A percentile compares a stretch with the other conserved stretches of the same genome.
phyloP scores from a whole-genome alignment of 345 rosid species.

The Euphorbia lathyris region DNA sequence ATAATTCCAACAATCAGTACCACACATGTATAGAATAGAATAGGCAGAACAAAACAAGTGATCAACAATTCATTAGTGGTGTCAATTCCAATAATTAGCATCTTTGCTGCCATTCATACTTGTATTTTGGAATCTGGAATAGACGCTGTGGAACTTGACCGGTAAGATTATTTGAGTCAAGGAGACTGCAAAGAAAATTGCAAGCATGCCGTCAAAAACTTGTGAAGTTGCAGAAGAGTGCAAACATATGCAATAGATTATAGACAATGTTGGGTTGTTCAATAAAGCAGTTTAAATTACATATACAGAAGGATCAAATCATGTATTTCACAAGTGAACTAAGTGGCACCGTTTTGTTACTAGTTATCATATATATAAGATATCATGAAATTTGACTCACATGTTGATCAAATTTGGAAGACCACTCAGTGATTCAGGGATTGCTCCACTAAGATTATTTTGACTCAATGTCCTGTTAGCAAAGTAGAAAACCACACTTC shows the following conservation, averaged over 20 bases:
- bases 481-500: conserved; percentile 14
- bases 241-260: background rate
- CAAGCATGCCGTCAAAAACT: conserved; percentile 15
- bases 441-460: conserved; percentile 73
- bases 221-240: conserved; percentile 1
- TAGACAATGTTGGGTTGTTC: background rate
- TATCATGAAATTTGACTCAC: conserved; percentile 43
- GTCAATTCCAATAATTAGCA: background rate
- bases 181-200: conserved; percentile 55
- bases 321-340: conserved; percentile 1
- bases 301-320: conserved; percentile 6
- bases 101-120: conserved; percentile 43
- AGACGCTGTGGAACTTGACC: conserved; percentile 74
- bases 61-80: background rate
- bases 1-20: conserved; percentile 4
- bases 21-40: background rate
- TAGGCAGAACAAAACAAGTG: background rate
- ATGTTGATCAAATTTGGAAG: conserved; percentile 67
- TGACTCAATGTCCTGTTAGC: conserved; percentile 71
- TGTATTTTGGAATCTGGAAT: conserved; percentile 61
- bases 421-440: conserved; percentile 63
- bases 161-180: conserved; percentile 66
- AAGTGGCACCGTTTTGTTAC: background rate
- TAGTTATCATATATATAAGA: background rate
- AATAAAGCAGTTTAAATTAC: background rate